A percentile compares a stretch with the other conserved stretches of the same genome.
phyloP scores from a whole-genome alignment of 345 rosid genomes.

The Cardamine chenopodiifolia region DNA sequence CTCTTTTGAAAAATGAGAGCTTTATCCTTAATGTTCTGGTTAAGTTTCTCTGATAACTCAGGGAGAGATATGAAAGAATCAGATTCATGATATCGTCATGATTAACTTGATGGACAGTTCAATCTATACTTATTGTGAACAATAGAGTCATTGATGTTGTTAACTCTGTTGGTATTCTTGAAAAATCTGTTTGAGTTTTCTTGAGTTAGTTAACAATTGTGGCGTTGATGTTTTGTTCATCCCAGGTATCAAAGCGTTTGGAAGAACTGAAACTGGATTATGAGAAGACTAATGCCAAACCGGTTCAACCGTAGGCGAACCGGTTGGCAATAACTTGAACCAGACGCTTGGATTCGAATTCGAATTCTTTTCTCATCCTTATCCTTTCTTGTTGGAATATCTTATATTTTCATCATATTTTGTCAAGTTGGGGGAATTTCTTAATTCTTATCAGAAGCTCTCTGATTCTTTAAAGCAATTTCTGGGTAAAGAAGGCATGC shows the following conservation, averaged over 20 bases:
- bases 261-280: slow-evolving; percentile 65
- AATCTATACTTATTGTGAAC: not conserved
- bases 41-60: not conserved
- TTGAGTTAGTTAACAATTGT: not conserved
- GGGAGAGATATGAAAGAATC: slow-evolving; percentile 1
- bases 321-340: slow-evolving; percentile 9
- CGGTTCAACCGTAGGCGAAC: slow-evolving; percentile 39
- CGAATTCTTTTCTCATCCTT: slow-evolving; percentile 21
- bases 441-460: slow-evolving; percentile 29
- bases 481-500: slow-evolving; percentile 19
- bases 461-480: slow-evolving; percentile 24
- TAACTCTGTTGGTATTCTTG: not conserved
- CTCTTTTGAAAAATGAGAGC: not conserved
- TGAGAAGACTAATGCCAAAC: slow-evolving; percentile 56
- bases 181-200: not conserved
- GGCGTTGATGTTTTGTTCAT: slow-evolving; percentile 5
- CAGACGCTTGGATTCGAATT: slow-evolving; percentile 1
- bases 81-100: not conserved
- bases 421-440: slow-evolving; percentile 39
- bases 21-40: not conserved
- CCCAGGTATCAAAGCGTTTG: slow-evolving; percentile 72
- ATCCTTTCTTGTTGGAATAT: slow-evolving; percentile 30
- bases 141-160: not conserved
- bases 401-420: slow-evolving; percentile 25
- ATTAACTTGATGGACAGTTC: not conserved